These are phyloP conservation scores for Grosmannia huntii DNA, from an alignment of 2,329 filamentous ascomycete species.

Conservation along the genomic window DNA sequence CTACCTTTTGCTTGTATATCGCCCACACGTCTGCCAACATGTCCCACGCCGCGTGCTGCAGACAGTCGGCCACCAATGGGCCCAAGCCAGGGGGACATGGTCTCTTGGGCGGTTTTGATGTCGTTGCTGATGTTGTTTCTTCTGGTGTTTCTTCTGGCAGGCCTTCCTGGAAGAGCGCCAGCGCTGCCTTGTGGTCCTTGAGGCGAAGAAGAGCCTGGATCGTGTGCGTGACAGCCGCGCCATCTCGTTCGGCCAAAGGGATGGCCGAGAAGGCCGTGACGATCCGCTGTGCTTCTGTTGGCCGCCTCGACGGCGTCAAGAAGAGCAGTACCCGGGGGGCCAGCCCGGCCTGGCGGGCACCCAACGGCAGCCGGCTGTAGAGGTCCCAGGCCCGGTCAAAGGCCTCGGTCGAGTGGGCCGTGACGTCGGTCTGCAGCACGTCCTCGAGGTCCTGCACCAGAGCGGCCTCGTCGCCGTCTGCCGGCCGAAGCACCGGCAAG, in stretches of 20 bases:
- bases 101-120: neutral
- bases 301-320: constrained; percentile 28
- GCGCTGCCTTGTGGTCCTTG: constrained; percentile 24
- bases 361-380: constrained; percentile 25
- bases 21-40: constrained; percentile 24
- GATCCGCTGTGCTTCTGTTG: constrained; percentile 32
- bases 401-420: constrained; percentile 6
- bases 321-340: constrained; percentile 25
- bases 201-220: constrained; percentile 29
- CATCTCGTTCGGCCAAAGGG: constrained; percentile 24
- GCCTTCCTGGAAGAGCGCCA: constrained; percentile 26
- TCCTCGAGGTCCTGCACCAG: constrained; percentile 7
- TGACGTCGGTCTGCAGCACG: neutral
- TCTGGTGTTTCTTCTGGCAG: constrained; percentile 16
- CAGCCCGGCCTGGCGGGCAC: constrained; percentile 16
- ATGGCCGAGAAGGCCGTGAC: constrained; percentile 29
- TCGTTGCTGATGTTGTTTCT: neutral
- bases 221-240: constrained; percentile 25
- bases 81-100: constrained; percentile 25
- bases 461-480: neutral
- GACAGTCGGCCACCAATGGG: constrained; percentile 27
- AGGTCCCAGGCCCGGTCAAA: constrained; percentile 31
- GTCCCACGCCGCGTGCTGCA: constrained; percentile 25
- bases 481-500: neutral
- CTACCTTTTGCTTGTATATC: constrained; percentile 15